Percentiles rank a stretch among this genome's conserved stretches.
Conservation (phyloP, 352 stramenopile genomes). For the Phytophthora sansomeana region DNA sequence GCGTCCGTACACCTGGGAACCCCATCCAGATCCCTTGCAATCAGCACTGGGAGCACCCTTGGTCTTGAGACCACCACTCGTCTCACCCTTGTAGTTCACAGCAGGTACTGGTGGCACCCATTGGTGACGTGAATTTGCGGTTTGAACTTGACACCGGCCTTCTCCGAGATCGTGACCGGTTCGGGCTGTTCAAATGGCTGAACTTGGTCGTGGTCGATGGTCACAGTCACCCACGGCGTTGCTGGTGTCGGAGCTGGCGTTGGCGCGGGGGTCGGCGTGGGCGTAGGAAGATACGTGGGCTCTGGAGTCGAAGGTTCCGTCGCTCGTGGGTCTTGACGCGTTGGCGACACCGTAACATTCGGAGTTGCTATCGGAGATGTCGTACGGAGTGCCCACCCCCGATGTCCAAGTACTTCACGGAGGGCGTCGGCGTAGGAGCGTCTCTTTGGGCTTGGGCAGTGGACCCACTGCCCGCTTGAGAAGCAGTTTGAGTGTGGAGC, state of each 20-base stretch:
- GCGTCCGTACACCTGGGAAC: constrained; percentile 40
- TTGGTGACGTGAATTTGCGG: constrained; percentile 24
- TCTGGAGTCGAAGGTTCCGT: constrained; percentile 11
- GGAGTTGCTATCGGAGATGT: too few relatives aligned
- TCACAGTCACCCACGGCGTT: constrained; percentile 12
- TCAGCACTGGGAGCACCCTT: constrained; percentile 10
- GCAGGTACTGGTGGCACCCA: constrained; percentile 29
- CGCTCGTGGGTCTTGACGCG: constrained; percentile 3
- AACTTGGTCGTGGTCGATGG: constrained; percentile 24
- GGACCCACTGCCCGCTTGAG: too few relatives aligned
- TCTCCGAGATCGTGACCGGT: constrained; percentile 20
- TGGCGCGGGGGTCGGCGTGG: not conserved
- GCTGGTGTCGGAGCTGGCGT: constrained; percentile 13
- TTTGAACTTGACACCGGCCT: constrained; percentile 28
- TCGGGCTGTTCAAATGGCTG: constrained; percentile 23
- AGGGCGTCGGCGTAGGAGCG: too few relatives aligned
- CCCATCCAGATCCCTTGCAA: constrained; percentile 41
- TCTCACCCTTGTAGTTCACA: too few relatives aligned
- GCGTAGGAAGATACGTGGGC: too few relatives aligned
- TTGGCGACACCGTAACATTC: not conserved
- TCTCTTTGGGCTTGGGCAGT: too few relatives aligned
- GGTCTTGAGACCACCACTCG: constrained; percentile 14
- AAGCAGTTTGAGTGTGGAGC: too few relatives aligned
- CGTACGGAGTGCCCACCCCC: too few relatives aligned
- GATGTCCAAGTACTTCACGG: too few relatives aligned